Evolutionary conservation across 805 yeast genomes (phyloP), one percentile per base, ranked within the genome.

Genomic region (Ogataea pilisensis): DNA sequence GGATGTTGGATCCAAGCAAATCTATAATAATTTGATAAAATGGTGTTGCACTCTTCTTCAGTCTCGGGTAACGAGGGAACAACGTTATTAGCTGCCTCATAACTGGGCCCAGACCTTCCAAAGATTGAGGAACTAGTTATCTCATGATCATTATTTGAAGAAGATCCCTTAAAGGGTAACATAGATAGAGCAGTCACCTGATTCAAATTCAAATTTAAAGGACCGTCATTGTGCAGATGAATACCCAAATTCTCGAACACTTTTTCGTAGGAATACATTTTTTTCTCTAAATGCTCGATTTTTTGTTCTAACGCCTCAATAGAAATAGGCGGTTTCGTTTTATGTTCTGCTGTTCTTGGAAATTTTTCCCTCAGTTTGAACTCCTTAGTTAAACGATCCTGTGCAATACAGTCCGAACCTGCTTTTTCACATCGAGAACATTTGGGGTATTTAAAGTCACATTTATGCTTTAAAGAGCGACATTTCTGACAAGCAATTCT

Each of bases 401-500:
- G 49, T 12, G 50, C 39, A 21, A 52, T 20, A 31, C 57, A 52
- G 7, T 43, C 42, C 9, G 49, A 41, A 16, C 38, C 39, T 3
- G 56, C 48, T 16, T 39, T 42, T 20, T 31, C 45, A 35, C 57
- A 53, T 8, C 54, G 43, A 9, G 57, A 47, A 26, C 58, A 53
- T 26, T 43, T 45, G 3, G 58, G 58, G 21, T 42, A 51, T 25
- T 41, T 38, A 38, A 50, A 51, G 38, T 54, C 58, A 34, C 57
- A 54, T 26, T 36, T 50, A 33, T 53, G 55, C 38, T 54, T 51
- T 24, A 51, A 31, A 12, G 55, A 42, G n/a, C 57, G 44, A 41
- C 58, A 54, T 26, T 50, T 51, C 32, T 49, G 51, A 37, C 57
- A 54, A 12, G 58, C 58, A 9, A 41, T 42, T 25, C 38, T 44